A percentile compares a stretch with the other conserved stretches of the same genome.
These are phyloP conservation scores for Thraustochytrium striatum DNA, from an alignment of 352 stramenopile genomes.

Conservation along the genomic window DNA sequence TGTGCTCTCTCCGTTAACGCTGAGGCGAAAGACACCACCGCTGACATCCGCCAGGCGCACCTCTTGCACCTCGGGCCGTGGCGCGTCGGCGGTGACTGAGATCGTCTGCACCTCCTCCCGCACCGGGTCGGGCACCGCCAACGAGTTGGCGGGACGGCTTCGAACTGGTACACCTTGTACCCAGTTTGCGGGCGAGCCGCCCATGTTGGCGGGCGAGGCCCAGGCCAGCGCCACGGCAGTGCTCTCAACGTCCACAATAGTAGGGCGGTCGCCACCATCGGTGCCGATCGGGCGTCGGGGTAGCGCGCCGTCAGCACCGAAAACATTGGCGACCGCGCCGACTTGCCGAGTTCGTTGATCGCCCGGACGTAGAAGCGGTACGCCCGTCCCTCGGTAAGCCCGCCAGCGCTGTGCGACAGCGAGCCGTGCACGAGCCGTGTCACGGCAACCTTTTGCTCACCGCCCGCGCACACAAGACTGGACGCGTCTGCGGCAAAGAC, in stretches of 20 bases:
- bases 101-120: constrained; percentile 70
- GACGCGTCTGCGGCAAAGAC: neutral
- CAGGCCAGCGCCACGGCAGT: constrained; percentile 67
- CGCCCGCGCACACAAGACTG: neutral
- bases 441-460: neutral
- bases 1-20: constrained; percentile 23
- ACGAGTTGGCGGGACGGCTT: constrained; percentile 63
- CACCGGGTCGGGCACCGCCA: constrained; percentile 61
- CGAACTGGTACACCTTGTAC: constrained; percentile 90
- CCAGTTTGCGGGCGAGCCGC: constrained; percentile 72
- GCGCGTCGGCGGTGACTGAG: constrained; percentile 63
- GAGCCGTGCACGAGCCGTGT: neutral
- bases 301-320: constrained; percentile 70
- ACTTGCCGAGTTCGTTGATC: constrained; percentile 66
- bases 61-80: constrained; percentile 67
- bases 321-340: constrained; percentile 63
- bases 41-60: constrained; percentile 61
- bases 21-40: constrained; percentile 63
- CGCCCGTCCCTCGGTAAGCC: constrained; percentile 62
- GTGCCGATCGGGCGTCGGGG: constrained; percentile 60
- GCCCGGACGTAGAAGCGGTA: constrained; percentile 73
- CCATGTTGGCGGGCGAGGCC: constrained; percentile 69
- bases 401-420: constrained; percentile 10
- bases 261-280: too few relatives aligned
- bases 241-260: constrained; percentile 63